phyloP scores from a whole-genome alignment of 2,329 filamentous ascomycete species.

The Aspergillus sp. region DNA sequence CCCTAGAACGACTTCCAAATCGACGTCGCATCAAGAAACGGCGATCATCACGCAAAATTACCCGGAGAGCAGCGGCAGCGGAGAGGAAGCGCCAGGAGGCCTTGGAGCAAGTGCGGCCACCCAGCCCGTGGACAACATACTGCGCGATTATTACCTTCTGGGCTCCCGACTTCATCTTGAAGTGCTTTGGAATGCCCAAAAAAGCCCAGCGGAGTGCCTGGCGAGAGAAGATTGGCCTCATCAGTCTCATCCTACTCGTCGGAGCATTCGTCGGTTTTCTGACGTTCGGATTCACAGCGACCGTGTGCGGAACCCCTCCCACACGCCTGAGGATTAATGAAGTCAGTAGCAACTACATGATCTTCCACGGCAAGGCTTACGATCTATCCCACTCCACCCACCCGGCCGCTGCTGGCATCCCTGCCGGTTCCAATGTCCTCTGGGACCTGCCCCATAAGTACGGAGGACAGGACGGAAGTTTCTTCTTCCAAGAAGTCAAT shows the following conservation, averaged over 20 bases:
- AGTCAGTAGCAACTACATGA: conserved; percentile 82
- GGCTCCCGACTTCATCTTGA: conserved; percentile 81
- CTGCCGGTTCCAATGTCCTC: conserved; percentile 73
- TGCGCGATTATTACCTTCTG: conserved; percentile 93
- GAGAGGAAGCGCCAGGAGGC: conserved; percentile 62
- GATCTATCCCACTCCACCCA: conserved; percentile 77
- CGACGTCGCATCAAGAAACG: conserved; percentile 50
- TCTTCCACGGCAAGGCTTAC: conserved; percentile 91
- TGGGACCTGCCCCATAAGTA: conserved; percentile 82
- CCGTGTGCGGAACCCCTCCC: conserved; percentile 75
- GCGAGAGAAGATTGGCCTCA: conserved; percentile 96
- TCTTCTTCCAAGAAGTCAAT: conserved; percentile 98
- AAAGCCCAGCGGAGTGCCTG: conserved; percentile 89
- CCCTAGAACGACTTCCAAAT: conserved; percentile 46
- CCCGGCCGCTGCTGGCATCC: conserved; percentile 77
- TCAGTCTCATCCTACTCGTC: conserved; percentile 88
- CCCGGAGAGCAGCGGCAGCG: conserved; percentile 60
- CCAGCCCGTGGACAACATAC: conserved; percentile 92
- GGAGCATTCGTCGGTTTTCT: conserved; percentile 90
- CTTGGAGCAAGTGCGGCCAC: conserved; percentile 68
- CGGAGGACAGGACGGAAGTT: conserved; percentile 89
- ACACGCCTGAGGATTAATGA: conserved; percentile 78
- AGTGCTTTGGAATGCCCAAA: conserved; percentile 80
- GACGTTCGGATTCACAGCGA: conserved; percentile 92
- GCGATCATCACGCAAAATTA: conserved; percentile 66